Percentiles rank a stretch among this genome's conserved stretches.
Conservation (phyloP, 108 stramenopile species). For the Licmophora abbreviata region DNA sequence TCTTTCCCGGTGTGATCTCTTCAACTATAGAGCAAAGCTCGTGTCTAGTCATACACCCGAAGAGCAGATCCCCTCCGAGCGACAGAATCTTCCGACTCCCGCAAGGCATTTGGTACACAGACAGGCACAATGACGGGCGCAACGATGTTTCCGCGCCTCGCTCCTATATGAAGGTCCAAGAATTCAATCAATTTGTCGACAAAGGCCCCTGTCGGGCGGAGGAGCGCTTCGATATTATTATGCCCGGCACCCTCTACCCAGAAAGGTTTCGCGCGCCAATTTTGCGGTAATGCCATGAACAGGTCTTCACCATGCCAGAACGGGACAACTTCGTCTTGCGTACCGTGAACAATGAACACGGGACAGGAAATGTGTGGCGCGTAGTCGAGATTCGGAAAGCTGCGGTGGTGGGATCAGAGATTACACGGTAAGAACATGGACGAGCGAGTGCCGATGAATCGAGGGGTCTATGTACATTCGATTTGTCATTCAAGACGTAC, state of each 20-base stretch:
- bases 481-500: too few species aligned
- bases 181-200: constrained; percentile 77
- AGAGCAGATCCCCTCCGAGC: too few species aligned
- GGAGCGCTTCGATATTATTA: constrained; percentile 88
- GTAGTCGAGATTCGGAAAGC: constrained; percentile 93
- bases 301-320: constrained; percentile 94
- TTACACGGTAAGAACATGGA: constrained; percentile 4
- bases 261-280: constrained; percentile 86
- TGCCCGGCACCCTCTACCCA: constrained; percentile 90
- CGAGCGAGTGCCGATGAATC: neutral
- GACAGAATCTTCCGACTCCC: constrained; percentile 19
- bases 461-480: neutral
- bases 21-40: too few species aligned
- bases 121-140: constrained; percentile 61
- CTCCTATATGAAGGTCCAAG: constrained; percentile 73
- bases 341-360: constrained; percentile 89
- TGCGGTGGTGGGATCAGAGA: too few species aligned
- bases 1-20: too few species aligned
- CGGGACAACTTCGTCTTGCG: constrained; percentile 92
- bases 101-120: constrained; percentile 47
- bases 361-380: constrained; percentile 78
- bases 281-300: constrained; percentile 75
- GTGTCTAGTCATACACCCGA: too few species aligned
- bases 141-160: constrained; percentile 50
- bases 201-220: constrained; percentile 72